Evolutionary conservation across 805 yeast species (phyloP), one percentile per base, ranked within the genome.

Genomic region (Wickerhamiella parazyma): DNA sequence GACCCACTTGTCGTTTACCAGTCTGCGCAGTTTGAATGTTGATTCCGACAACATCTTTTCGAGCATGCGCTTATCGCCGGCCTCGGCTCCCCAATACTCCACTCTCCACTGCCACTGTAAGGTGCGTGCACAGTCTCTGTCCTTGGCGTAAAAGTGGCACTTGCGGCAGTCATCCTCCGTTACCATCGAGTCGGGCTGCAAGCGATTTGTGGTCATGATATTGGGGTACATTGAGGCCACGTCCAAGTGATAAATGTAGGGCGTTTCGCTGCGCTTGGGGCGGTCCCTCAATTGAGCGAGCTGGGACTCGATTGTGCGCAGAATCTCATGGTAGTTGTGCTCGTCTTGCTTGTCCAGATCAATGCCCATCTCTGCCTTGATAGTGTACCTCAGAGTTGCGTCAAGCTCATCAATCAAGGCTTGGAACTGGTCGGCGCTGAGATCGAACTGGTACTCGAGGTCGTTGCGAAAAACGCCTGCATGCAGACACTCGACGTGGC

Each of bases 161-260:
- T 93, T 77, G 0, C 98, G 97, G 64, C 98, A 93, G 55, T 86
- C 95, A 53, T 83, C 83, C 56, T 89, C 97, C 0, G 80, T 67
- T 51, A 91, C 87, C 85, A 91, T 89, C 3, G 97, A 87, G 62
- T 91, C 99, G 0, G 99, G 99, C 60, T 91, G 99, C 42, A 91
- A 68, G 57, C 99, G 75, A 63, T 91, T 91, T 0, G 97, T 82
- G 6, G 95, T 85, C 97, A 91, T 91, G 59, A 91, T 91, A 57
- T 91, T 91, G 5, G 99, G 99, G 57, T 91, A 91, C 99, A 91
- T 91, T 1, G 98, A 91, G 0, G 99, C 96, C 41, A 91, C 99
- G 67, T 91, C 99, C 29, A 93, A 95, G 57, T 91, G 99, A 55
- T 93, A 91, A 49, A 91, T 91, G 38, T 83, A 66, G 0, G 99